Evolutionary conservation across 2,329 filamentous ascomycete genomes (phyloP), one percentile per base, ranked within the genome.

Genomic region (Diaporthe ilicicola): DNA sequence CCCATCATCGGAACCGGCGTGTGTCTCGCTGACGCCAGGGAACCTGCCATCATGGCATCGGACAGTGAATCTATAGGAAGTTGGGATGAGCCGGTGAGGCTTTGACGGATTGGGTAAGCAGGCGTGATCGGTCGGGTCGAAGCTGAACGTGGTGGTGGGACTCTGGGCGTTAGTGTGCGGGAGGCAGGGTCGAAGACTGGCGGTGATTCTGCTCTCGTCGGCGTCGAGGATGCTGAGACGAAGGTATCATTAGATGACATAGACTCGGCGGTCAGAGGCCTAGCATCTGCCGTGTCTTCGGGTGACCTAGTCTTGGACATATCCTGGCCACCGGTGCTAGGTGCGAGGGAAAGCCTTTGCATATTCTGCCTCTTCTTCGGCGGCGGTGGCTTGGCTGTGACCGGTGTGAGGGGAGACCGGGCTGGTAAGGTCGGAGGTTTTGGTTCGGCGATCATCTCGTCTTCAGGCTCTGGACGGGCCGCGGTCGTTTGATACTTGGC

Each of bases 41-140:
- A 92, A 2, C 92, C 90, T 2, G 92, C 93, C 76, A 95, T 87
- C 70, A 95, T 94, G 73, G 93, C 93, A 75, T 89, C 89, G 15
- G 92, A 90, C 9, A 95, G 87, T 0, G 90, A 90, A 71, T 91
- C 87, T 12, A 93, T 84, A 1, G 87, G 87, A 78, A 27, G 77
- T 73, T 5, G 80, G 44, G 71, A 80, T 8, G 76, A 73, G 50
- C 76, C 80, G 50, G 74, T 76, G 3, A 73, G 64, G 51, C 74
- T 64, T 69, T 29, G 42, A 32, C 64, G 66, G 39, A 50, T 67
- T 66, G 8, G 75, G 51, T 1, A 74, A 73, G 10, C 56, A 62
- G 17, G 56, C 72, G 67, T 54, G 32, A 7, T 66, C 42, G 5
- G 73, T 51, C 22, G 72, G 59, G 29, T 32, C 22, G 71, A 70